Conservation (phyloP, 208 protist genomes). For the Acanthamoeba healyi region DNA sequence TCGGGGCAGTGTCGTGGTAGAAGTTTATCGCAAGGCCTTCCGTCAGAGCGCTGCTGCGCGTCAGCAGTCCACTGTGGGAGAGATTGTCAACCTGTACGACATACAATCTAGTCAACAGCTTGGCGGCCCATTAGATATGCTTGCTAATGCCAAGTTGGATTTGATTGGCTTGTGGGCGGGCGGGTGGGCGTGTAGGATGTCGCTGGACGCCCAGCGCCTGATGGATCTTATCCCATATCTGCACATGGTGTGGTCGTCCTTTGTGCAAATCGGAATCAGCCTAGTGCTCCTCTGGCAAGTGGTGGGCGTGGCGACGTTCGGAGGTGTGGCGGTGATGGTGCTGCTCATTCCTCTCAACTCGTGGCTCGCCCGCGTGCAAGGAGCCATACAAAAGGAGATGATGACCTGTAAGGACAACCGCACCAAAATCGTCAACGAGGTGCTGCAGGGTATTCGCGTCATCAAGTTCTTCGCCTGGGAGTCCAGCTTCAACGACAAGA, state of each 20-base stretch:
- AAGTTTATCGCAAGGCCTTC: slow-evolving; percentile 92
- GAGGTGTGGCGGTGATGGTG: slow-evolving; percentile 78
- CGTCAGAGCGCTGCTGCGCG: slow-evolving; percentile 80
- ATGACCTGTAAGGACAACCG: slow-evolving; percentile 78
- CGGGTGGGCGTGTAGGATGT: slow-evolving; percentile 77
- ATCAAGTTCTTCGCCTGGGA: slow-evolving; percentile 94
- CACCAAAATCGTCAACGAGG: slow-evolving; percentile 90
- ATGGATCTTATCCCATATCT: slow-evolving; percentile 87
- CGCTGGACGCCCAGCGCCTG: slow-evolving; percentile 88
- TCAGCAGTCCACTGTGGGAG: slow-evolving; percentile 91
- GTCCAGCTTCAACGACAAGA: slow-evolving; percentile 77
- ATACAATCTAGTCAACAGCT: neutral
- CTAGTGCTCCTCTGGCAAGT: slow-evolving; percentile 71
- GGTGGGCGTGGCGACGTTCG: slow-evolving; percentile 77
- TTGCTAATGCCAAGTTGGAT: neutral
- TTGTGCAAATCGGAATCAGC: slow-evolving; percentile 87
- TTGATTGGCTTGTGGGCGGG: too few relatives aligned
- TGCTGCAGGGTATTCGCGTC: slow-evolving; percentile 93
- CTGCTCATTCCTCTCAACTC: slow-evolving; percentile 83
- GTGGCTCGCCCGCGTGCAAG: slow-evolving; percentile 5
- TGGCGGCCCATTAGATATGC: neutral
- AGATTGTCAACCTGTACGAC: slow-evolving; percentile 92
- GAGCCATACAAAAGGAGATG: slow-evolving; percentile 68
- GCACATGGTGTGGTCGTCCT: slow-evolving; percentile 86
- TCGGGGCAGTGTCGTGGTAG: slow-evolving; percentile 82